Percentiles rank a stretch among this genome's conserved stretches.
Evolutionary conservation across 768 basidiomycete genomes (phyloP).

Genomic region (Exsudoporus frostii): DNA sequence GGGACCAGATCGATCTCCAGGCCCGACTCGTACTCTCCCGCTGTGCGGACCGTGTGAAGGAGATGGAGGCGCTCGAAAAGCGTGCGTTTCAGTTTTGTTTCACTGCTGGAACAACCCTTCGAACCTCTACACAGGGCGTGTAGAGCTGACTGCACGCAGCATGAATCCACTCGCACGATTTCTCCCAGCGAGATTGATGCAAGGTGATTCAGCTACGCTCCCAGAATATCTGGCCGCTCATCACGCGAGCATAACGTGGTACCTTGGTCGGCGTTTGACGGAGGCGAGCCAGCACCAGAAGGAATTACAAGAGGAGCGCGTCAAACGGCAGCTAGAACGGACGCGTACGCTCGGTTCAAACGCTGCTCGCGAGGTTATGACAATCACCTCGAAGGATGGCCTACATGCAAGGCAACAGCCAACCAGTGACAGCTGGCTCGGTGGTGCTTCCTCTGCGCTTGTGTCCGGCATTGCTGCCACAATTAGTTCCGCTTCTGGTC

Average conservation of each 20-base stretch:
- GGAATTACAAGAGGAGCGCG: constrained; percentile 91
- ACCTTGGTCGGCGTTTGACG: constrained; percentile 76
- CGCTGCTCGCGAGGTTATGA: constrained; percentile 62
- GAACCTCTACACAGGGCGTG: constrained; percentile 48
- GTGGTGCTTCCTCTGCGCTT: constrained; percentile 53
- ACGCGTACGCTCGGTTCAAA: constrained; percentile 78
- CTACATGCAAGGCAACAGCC: constrained; percentile 17
- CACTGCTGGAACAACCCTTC: constrained; percentile 14
- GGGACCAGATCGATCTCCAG: constrained; percentile 94
- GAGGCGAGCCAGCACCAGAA: constrained; percentile 76
- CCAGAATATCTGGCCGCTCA: constrained; percentile 85
- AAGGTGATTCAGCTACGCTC: constrained; percentile 45
- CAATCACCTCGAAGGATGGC: constrained; percentile 36
- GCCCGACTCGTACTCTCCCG: constrained; percentile 80
- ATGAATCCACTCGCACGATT: constrained; percentile 64
- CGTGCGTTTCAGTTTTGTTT: constrained; percentile 49
- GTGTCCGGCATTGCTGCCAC: constrained; percentile 55
- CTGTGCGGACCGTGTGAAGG: constrained; percentile 82
- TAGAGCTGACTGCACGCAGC: constrained; percentile 61
- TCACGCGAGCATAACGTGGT: constrained; percentile 90
- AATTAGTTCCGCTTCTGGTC: constrained; percentile 46
- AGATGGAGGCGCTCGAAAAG: constrained; percentile 87
- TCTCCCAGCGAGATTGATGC: constrained; percentile 66
- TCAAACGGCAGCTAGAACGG: constrained; percentile 83
- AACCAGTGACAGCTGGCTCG: constrained; percentile 56